Evolutionary conservation across 441 rosid species (phyloP), one percentile per base, ranked within the genome.

Genomic region (Erodium texanum): DNA sequence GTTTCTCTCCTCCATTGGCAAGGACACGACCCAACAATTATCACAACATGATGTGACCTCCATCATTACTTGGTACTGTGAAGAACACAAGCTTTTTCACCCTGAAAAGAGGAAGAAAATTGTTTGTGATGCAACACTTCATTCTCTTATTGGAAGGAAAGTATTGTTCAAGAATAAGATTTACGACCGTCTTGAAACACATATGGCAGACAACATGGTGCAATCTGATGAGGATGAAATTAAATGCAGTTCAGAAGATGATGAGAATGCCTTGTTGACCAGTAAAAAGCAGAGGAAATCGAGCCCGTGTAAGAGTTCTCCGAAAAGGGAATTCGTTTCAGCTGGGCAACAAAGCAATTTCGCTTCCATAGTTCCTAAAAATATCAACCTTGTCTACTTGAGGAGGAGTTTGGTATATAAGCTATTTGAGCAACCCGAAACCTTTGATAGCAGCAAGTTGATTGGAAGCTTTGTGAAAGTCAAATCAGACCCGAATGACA

Each of bases 401-500:
- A 83, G 68, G 65, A 85, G 75, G 78, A 82, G 84, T 76, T 70
- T 82, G 62, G 79, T 81, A 32, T 77, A 79, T 73, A 82, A 85
- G 76, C 71, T 87, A 52, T 65, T 70, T 15, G 78, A 79, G 80
- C 75, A 85, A 48, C 74, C 71, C 3, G 81, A 78, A 24, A 79
- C 74, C 14, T 82, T 83, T 68, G 77, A 76, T 23, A 74, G 0
- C 29, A 27, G 62, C 7, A 87, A 85, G 69, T 65, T 87, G 24
- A 66, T 74, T 0, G 83, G 92, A 75, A 83, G 86, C 74, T 81
- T 83, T 29, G 83, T 83, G 63, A 83, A 83, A 74, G 78, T 83
- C 68, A 83, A 74, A 74, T 73, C 80, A 41, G 82, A 85, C 77
- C 86, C 84, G 1, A 58, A 75, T 64, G 82, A 79, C 61, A 73